Conservation (phyloP, 164 flowering plant species). For the Vitis rupestris region DNA sequence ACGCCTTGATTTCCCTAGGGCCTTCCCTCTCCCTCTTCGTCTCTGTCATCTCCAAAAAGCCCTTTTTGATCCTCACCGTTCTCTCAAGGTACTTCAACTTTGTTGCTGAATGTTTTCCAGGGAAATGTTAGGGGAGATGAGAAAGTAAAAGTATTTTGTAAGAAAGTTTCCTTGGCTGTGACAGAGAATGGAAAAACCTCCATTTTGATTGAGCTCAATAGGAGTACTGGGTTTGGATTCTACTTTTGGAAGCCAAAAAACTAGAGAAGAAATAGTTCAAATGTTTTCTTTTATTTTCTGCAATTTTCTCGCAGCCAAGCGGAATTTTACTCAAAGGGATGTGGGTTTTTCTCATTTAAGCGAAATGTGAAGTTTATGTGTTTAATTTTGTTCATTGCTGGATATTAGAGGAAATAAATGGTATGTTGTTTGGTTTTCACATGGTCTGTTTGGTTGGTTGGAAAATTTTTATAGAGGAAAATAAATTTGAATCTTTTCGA, state of each 20-base stretch:
- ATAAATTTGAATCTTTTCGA: no score
- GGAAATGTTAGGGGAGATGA: not conserved
- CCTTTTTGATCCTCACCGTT: constrained; percentile 85
- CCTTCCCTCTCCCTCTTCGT: constrained; percentile 86
- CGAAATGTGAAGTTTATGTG: no score
- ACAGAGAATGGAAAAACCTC: not conserved
- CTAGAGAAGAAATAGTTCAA: constrained; percentile 3
- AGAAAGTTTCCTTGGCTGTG: not conserved
- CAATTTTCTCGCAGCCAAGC: no score
- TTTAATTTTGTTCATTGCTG: no score
- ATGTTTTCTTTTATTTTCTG: not conserved
- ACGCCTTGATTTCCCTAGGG: constrained; percentile 82
- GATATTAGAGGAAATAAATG: no score
- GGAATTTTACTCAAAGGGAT: no score
- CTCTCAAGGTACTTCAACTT: constrained; percentile 63
- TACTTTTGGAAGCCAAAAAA: no score
- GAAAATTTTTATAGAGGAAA: no score
- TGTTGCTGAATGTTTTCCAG: not conserved
- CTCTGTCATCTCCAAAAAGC: constrained; percentile 76
- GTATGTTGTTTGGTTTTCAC: no score
- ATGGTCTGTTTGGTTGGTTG: no score
- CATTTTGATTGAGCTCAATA: not conserved
- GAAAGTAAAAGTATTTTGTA: not conserved
- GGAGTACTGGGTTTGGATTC: not conserved
- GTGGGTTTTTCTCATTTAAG: no score